phyloP scores from a whole-genome alignment of 768 basidiomycete species.

The Chalciporus sphaerocephalus region DNA sequence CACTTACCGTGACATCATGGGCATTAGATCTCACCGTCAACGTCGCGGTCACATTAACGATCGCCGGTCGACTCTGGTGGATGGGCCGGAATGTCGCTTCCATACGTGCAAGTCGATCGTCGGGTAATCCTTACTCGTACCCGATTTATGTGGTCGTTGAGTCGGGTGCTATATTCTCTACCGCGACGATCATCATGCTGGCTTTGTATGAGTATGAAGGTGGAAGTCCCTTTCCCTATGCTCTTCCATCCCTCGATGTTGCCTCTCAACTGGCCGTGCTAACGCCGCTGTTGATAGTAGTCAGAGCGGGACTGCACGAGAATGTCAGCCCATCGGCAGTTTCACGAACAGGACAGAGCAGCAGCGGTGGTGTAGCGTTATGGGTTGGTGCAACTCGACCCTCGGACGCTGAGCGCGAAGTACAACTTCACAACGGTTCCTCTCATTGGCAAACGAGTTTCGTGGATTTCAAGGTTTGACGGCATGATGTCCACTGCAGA shows the following conservation, averaged over 20 bases:
- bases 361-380: neutral
- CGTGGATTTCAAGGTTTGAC: conserved; percentile 1
- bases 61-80: conserved; percentile 21
- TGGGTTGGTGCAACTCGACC: neutral
- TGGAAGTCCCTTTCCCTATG: conserved; percentile 10
- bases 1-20: conserved; percentile 15
- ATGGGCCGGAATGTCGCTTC: conserved; percentile 9
- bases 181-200: conserved; percentile 16
- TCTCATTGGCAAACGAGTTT: neutral
- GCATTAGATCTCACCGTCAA: conserved; percentile 20
- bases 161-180: conserved; percentile 18
- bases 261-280: conserved; percentile 18
- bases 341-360: conserved; percentile 1
- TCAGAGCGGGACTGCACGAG: conserved; percentile 11
- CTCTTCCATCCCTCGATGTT: conserved; percentile 15
- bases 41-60: conserved; percentile 18
- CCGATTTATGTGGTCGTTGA: conserved; percentile 18
- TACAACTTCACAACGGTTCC: neutral
- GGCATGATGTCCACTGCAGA: too few relatives aligned
- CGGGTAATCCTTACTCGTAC: conserved; percentile 8
- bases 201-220: conserved; percentile 8
- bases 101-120: neutral
- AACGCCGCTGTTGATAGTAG: conserved; percentile 18
- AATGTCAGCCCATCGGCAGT: neutral
- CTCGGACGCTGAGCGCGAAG: neutral